Conservation (phyloP, 225 moss, liverwort and hornwort species). For the Rhytidiadelphus loreus region DNA sequence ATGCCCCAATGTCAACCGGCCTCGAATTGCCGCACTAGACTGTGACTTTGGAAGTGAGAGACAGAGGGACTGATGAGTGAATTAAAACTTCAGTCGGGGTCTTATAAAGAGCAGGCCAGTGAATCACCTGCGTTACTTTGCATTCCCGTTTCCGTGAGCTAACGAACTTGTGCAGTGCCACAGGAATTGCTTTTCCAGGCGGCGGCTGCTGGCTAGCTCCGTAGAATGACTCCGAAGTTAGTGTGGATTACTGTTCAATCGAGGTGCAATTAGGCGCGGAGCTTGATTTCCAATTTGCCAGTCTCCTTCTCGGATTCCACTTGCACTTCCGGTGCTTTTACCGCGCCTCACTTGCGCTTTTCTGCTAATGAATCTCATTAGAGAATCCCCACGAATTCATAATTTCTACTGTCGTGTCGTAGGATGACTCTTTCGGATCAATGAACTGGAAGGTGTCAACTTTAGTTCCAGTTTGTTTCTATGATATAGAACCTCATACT, state of each 20-base stretch:
- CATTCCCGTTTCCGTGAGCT: neutral
- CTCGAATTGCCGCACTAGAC: neutral
- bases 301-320: neutral
- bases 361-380: neutral
- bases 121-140: neutral
- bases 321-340: neutral
- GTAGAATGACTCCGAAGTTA: neutral
- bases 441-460: too few species aligned
- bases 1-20: too few species aligned
- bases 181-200: neutral
- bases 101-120: neutral
- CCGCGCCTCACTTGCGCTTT: neutral
- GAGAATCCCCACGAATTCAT: too few species aligned
- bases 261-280: neutral
- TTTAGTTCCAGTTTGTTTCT: neutral
- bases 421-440: neutral
- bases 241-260: neutral
- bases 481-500: too few species aligned
- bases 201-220: neutral
- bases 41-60: neutral
- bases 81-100: neutral
- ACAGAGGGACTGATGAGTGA: neutral
- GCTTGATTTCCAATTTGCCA: neutral
- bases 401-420: neutral
- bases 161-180: neutral